Conservation (phyloP, 108 stramenopile genomes). For the Nitzschia sp. region DNA sequence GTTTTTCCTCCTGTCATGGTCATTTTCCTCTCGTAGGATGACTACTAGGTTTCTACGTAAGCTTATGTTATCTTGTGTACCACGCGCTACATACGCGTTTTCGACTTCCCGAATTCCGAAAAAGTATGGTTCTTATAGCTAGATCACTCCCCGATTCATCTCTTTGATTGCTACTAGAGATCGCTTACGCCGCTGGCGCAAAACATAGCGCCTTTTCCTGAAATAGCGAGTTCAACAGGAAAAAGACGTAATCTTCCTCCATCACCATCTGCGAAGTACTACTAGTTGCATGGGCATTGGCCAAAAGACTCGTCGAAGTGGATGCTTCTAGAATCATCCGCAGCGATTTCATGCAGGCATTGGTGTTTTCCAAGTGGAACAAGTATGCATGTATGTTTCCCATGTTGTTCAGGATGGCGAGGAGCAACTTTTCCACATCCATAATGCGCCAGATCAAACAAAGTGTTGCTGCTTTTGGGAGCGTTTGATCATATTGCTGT, state of each 20-base stretch:
- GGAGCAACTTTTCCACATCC: constrained; percentile 11
- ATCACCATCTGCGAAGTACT: not conserved
- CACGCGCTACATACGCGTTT: too few relatives aligned
- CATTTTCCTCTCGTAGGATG: too few relatives aligned
- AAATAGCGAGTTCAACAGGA: constrained; percentile 28
- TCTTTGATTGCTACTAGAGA: too few relatives aligned
- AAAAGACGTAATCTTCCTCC: constrained; percentile 32
- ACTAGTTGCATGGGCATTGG: not conserved
- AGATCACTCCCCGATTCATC: too few relatives aligned
- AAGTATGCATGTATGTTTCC: constrained; percentile 22
- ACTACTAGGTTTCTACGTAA: too few relatives aligned
- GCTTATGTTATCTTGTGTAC: too few relatives aligned
- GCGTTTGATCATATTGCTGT: not conserved
- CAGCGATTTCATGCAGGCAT: constrained; percentile 12
- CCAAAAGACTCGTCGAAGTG: not conserved
- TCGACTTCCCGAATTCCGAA: too few relatives aligned
- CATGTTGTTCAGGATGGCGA: constrained; percentile 30
- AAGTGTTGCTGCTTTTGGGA: not conserved
- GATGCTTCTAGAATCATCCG: constrained; percentile 10
- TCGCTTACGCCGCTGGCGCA: constrained; percentile 21
- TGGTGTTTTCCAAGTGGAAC: constrained; percentile 14
- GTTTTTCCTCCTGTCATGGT: too few relatives aligned
- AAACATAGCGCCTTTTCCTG: constrained; percentile 27
- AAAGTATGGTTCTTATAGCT: too few relatives aligned
- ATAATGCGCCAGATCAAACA: not conserved